Base-by-base conservation (phyloP, 2,329 filamentous ascomycete genomes). In the Phyllosticta citriasiana region DNA sequence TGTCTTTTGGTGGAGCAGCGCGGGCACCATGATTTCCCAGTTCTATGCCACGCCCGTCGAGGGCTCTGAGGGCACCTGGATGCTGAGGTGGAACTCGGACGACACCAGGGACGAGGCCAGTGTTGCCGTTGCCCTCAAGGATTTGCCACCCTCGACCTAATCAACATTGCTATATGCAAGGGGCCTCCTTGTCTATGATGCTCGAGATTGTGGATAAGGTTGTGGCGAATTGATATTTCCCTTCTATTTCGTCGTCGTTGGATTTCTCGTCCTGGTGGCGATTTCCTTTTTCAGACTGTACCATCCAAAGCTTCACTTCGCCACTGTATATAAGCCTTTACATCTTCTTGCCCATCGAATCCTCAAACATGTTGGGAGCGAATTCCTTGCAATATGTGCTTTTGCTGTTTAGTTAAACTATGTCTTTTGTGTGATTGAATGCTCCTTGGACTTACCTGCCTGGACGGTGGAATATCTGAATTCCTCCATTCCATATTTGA, bases 1-100 rank as follows among this genome's bases (percentile, higher is more conserved):
- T n/a, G 7, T 60, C 52, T 60, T 60, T 24, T 27, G 52, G 52
- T 47, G 50, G 25, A 56, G 30, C n/a, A 40, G 40, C 4, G 30
- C 35, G 14, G 47, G 33, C 12, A 53, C 40, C 6, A 51, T 60
- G 53, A 30, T 27, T 4, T 55, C 58, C 6, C 40, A 55, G 16
- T 60, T 60, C n/a, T 60, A 60, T 16, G 58, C 53, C 53, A 56
- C 57, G 16, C 57, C 53, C 4, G 4, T 60, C 14, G 40, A 55
- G 24, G 55, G 35, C 6, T 26, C 47, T 9, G 54, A 56, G 19
- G n/a, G 12, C 8, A 55, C 19, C 2, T 56, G 55, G n/a, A n/a
- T 51, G 7, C 25, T 60, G 24, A 52, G 30, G 25, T 60, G 58
- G 58, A 60, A 60, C 14, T 59, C 57, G 51, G 57, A 24, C 33